These are phyloP conservation scores for Xanthoconium stramineum DNA, from an alignment of 768 basidiomycete genomes.

Conservation along the genomic window DNA sequence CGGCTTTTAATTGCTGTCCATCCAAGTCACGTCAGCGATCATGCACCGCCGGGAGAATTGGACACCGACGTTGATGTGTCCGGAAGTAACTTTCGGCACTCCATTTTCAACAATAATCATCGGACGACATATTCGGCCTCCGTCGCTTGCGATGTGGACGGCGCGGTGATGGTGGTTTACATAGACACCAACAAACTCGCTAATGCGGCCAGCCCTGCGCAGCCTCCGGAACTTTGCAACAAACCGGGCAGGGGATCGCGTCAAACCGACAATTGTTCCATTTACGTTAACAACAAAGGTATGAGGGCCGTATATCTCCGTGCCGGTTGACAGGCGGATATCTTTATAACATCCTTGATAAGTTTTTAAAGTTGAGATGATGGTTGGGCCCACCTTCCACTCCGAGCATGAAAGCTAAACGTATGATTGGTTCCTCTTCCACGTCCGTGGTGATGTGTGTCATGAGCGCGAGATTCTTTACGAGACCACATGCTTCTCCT, in stretches of 20 bases:
- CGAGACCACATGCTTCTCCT: constrained; percentile 98
- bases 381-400: constrained; percentile 69
- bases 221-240: constrained; percentile 89
- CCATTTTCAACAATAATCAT: constrained; percentile 94
- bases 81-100: constrained; percentile 67
- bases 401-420: constrained; percentile 90
- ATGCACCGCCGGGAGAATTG: not conserved
- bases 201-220: constrained; percentile 85
- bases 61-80: constrained; percentile 67
- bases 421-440: constrained; percentile 90
- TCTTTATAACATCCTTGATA: constrained; percentile 45
- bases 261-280: constrained; percentile 92
- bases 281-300: constrained; percentile 97
- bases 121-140: constrained; percentile 95
- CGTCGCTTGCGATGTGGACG: constrained; percentile 95
- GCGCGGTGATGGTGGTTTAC: constrained; percentile 93
- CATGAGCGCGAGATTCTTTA: constrained; percentile 98
- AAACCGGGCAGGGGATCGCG: constrained; percentile 79
- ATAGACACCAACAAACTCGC: constrained; percentile 96
- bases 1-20: constrained; percentile 73
- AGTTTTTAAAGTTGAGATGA: constrained; percentile 10
- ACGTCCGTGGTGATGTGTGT: constrained; percentile 99
- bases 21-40: constrained; percentile 6
- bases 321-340: constrained; percentile 86
- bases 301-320: constrained; percentile 91